These are phyloP conservation scores for Erodium texanum DNA, from an alignment of 441 rosid species.

Conservation along the genomic window DNA sequence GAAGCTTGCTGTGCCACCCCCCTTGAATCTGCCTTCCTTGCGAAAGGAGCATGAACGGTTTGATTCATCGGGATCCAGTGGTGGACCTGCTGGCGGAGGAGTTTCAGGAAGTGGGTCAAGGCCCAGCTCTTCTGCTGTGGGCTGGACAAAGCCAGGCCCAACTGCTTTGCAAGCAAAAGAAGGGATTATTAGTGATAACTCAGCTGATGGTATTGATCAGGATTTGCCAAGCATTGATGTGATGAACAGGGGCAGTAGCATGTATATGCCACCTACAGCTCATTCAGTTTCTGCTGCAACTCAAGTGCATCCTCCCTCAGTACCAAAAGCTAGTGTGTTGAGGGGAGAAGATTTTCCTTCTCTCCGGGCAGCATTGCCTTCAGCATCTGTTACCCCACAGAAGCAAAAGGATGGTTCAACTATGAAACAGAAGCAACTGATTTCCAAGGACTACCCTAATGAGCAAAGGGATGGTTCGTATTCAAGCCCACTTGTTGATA, in stretches of 20 bases:
- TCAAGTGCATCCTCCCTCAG: conserved; percentile 18
- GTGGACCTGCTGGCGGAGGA: conserved; percentile 59
- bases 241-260: conserved; percentile 32
- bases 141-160: conserved; percentile 73
- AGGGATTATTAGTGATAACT: conserved; percentile 25
- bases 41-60: conserved; percentile 82
- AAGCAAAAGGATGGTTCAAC: conserved; percentile 62
- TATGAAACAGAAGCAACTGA: conserved; percentile 56
- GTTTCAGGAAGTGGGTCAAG: conserved; percentile 56
- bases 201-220: conserved; percentile 30
- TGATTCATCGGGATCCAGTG: conserved; percentile 56
- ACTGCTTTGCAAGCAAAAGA: conserved; percentile 53
- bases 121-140: conserved; percentile 72
- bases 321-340: conserved; percentile 56
- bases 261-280: conserved; percentile 45
- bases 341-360: conserved; percentile 98
- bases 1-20: conserved; percentile 98
- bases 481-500: conserved; percentile 38
- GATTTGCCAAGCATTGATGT: conserved; percentile 35
- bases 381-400: conserved; percentile 41
- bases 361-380: conserved; percentile 62
- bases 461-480: conserved; percentile 33
- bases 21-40: conserved; percentile 89
- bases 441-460: conserved; percentile 33
- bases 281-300: conserved; percentile 36